Evolutionary conservation across 164 flowering plant genomes (phyloP).

Genomic region (Warburgia ugandensis): DNA sequence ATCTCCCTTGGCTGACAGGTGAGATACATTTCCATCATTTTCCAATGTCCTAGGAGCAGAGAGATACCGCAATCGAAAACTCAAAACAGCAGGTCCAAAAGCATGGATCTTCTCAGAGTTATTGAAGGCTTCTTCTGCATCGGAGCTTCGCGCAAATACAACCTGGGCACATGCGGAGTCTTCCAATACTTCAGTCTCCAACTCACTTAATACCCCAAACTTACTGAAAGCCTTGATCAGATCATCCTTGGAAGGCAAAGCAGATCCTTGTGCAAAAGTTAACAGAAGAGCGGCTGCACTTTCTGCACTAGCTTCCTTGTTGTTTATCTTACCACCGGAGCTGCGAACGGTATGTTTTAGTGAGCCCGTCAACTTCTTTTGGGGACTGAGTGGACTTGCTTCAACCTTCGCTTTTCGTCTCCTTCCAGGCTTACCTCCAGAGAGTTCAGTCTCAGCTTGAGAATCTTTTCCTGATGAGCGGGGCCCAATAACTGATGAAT

Average conservation of each 20-base stretch:
- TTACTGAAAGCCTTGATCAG: conserved; percentile 26
- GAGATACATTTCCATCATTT: neutral
- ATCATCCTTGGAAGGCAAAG: conserved; percentile 40
- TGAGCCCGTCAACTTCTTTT: no score
- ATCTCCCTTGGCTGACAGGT: neutral
- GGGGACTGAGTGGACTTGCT: no score
- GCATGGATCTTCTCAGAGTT: conserved; percentile 37
- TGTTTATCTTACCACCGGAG: neutral
- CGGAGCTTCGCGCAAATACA: conserved; percentile 30
- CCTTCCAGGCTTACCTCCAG: neutral
- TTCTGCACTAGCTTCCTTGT: conserved; percentile 14
- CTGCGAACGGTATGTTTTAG: neutral
- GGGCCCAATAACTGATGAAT: no score
- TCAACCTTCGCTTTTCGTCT: neutral
- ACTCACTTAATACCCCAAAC: conserved; percentile 46
- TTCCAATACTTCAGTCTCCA: conserved; percentile 27
- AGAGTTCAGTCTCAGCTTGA: no score
- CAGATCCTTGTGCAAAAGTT: conserved; percentile 34
- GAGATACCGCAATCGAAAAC: conserved; percentile 28
- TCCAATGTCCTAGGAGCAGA: conserved; percentile 16
- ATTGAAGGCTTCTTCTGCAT: conserved; percentile 42
- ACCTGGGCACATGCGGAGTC: conserved; percentile 33
- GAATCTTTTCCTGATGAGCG: no score
- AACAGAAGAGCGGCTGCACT: conserved; percentile 30
- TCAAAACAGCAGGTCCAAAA: conserved; percentile 34